Base-by-base conservation (phyloP, 1,284 basidiomycete genomes). In the Cronartium quercuum region DNA sequence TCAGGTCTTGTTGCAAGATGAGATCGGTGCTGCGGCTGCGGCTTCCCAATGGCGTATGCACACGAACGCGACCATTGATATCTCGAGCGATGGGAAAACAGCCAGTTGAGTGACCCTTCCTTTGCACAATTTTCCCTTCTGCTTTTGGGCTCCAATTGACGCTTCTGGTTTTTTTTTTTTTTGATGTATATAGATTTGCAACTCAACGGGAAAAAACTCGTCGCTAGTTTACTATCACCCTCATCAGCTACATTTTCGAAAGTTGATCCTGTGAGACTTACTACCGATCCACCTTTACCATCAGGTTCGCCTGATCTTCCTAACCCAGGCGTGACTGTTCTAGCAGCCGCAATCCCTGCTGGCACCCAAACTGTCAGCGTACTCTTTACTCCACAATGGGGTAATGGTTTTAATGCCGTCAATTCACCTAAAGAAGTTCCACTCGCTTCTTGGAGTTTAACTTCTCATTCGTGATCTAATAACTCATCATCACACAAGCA, bases 31-130 rank as follows among this genome's bases (percentile, higher is more conserved):
- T 73, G 77, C 77, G 3, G 68, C 82, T 34, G 77, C 78, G 21
- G 79, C 85, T 34, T 83, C 94, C 74, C 86, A 90, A 85, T 98
- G 95, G 95, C 88, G 94, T 65, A 91, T 94, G 85, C 94, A 99
- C 83, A 98, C 96, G 76, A 98, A 95, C 80, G 90, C 88, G 47
- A 88, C 88, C 5, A 79, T 83, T 65, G 66, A 79, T 0, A 66
- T 81, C 61, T 81, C 81, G 34, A 9, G 76, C 4, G 80, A 82
- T 68, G 78, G 78, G 66, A 77, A 12, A 21, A 37, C 65, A 38
- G 65, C 66, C 38, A 55, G 69, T 75, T n/a, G 41, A 44, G 60
- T 37, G 18, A 12, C n/a, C 35, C 4, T 21, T 55, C 35, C 37
- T 38, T 34, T 29, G 1, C 24, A 12, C n/a, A 21, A 41, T 12